Percentiles rank a stretch among this genome's conserved stretches.
Conservation (phyloP, 257 asterid genomes). For the Solanum bulbocastanum region DNA sequence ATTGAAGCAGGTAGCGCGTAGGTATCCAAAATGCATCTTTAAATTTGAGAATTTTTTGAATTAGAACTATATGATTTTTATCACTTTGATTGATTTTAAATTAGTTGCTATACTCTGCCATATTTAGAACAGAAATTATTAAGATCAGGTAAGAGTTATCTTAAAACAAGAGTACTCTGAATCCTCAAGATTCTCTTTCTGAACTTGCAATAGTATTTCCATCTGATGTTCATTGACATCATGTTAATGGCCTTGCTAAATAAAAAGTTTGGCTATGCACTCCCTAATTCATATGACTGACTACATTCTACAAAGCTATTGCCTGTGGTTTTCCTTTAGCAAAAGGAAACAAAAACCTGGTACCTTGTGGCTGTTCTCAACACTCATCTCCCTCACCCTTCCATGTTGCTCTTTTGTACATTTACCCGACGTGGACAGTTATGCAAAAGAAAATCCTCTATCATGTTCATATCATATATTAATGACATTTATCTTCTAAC, state of each 20-base stretch:
- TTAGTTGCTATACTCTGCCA: not conserved
- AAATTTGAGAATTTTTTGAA: not conserved
- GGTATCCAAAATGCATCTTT: conserved; percentile 45
- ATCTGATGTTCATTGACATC: not conserved
- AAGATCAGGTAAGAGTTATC: not conserved
- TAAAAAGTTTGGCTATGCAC: not conserved
- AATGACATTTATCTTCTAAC: not conserved
- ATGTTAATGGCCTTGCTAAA: not conserved
- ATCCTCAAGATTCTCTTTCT: not conserved
- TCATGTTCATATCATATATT: not conserved
- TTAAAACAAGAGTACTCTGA: not conserved
- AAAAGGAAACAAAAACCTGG: not conserved
- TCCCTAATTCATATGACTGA: not conserved
- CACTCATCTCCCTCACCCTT: not conserved
- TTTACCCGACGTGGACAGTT: not conserved
- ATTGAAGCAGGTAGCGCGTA: conserved; percentile 99
- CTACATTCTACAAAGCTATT: not conserved
- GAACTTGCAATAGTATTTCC: not conserved
- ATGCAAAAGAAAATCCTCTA: not conserved
- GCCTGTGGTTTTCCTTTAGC: not conserved
- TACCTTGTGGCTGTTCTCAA: not conserved
- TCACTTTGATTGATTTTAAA: not conserved
- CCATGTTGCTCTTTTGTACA: not conserved
- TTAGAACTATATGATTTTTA: not conserved
- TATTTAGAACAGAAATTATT: not conserved